Evolutionary conservation across 1,284 basidiomycete genomes (phyloP).

Genomic region (Microbotryum silenes-acaulis): DNA sequence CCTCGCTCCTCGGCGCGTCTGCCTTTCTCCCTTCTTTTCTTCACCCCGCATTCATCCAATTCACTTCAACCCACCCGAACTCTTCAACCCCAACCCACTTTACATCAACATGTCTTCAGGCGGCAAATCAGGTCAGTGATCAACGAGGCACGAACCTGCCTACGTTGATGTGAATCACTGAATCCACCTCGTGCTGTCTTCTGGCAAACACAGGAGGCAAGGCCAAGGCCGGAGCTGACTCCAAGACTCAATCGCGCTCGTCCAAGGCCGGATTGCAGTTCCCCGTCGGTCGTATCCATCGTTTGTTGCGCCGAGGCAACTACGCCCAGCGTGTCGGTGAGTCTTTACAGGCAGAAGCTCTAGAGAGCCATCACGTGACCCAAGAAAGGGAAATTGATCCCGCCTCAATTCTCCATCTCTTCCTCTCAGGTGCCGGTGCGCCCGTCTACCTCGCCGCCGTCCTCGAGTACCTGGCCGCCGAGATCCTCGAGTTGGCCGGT

Average conservation of each 20-base stretch:
- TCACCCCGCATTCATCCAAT: not conserved
- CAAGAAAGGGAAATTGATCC: too few species aligned
- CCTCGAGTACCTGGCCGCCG: slow-evolving; percentile 74
- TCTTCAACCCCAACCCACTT: slow-evolving; percentile 48
- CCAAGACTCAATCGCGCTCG: slow-evolving; percentile 47
- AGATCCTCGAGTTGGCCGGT: slow-evolving; percentile 80
- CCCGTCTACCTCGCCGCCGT: slow-evolving; percentile 78
- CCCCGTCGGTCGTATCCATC: slow-evolving; percentile 81
- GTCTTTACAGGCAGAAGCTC: too few species aligned
- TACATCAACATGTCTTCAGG: slow-evolving; percentile 52
- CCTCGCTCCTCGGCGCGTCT: not conserved
- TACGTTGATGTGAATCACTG: too few species aligned
- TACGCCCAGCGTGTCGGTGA: slow-evolving; percentile 58
- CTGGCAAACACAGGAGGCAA: slow-evolving; percentile 42
- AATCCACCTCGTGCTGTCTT: too few species aligned
- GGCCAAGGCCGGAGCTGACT: slow-evolving; percentile 59
- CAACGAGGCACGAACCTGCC: too few species aligned
- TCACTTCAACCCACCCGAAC: slow-evolving; percentile 27
- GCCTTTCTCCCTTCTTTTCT: not conserved
- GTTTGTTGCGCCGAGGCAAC: slow-evolving; percentile 50
- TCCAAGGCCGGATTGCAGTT: slow-evolving; percentile 74
- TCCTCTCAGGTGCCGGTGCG: slow-evolving; percentile 31
- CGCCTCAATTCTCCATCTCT: slow-evolving; percentile 10
- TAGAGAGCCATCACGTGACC: too few species aligned
- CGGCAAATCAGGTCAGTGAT: slow-evolving; percentile 39